A percentile compares a stretch with the other conserved stretches of the same genome.
Conservation (phyloP, 2,329 filamentous ascomycete genomes). For the Talaromyces piceae region DNA sequence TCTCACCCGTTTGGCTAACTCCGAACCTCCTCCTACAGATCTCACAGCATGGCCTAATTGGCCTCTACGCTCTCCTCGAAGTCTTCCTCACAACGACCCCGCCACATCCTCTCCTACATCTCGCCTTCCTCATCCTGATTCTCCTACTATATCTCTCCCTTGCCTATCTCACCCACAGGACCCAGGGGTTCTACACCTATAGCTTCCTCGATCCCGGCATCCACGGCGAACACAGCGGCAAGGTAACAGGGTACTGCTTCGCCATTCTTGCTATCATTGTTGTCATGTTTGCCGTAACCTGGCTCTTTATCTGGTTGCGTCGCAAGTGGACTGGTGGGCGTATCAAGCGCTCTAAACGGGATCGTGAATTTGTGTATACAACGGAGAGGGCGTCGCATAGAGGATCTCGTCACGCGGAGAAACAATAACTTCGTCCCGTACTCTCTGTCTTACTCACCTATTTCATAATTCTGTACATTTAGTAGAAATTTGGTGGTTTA, state of each 20-base stretch:
- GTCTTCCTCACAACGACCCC: constrained; percentile 60
- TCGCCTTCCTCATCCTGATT: constrained; percentile 62
- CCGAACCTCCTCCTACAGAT: constrained; percentile 26
- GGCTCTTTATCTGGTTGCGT: constrained; percentile 48
- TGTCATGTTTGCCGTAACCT: constrained; percentile 47
- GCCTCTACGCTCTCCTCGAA: constrained; percentile 66
- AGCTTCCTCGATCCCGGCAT: constrained; percentile 60
- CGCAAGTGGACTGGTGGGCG: constrained; percentile 35
- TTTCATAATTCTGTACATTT: no score
- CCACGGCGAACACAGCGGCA: constrained; percentile 39
- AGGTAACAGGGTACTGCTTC: constrained; percentile 59
- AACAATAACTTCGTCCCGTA: not conserved
- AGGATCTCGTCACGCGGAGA: not conserved
- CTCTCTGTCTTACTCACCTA: no score
- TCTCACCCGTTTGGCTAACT: not conserved
- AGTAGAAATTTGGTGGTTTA: no score
- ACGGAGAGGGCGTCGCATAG: not conserved
- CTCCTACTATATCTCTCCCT: constrained; percentile 65
- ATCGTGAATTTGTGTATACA: constrained; percentile 11
- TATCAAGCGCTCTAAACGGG: constrained; percentile 19
- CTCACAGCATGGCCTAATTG: constrained; percentile 69
- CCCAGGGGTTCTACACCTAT: constrained; percentile 70
- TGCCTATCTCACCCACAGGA: constrained; percentile 64
- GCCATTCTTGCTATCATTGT: constrained; percentile 48
- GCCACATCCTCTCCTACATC: constrained; percentile 56